These are phyloP conservation scores for Chamaecyparis obtusa DNA, from an alignment of 75 land plant species.

Conservation along the genomic window DNA sequence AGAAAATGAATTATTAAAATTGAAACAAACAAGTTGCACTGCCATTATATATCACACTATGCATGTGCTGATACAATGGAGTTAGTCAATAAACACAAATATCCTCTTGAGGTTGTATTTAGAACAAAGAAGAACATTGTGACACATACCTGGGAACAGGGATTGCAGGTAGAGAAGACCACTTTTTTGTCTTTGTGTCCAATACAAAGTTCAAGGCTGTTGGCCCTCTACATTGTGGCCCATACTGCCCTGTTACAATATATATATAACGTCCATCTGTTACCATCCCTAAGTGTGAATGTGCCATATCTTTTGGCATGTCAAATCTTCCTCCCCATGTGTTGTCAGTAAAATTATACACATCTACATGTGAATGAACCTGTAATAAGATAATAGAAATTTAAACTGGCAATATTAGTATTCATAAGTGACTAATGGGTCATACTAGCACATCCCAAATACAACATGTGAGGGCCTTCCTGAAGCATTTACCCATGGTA, in stretches of 20 bases:
- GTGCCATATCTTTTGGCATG: constrained; percentile 38
- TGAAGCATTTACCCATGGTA: background rate
- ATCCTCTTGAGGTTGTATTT: background rate
- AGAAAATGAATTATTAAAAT: background rate
- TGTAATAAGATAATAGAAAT: constrained; percentile 3
- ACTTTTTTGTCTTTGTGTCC: constrained; percentile 28
- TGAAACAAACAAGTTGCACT: background rate
- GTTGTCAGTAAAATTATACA: constrained; percentile 22
- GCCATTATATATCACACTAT: background rate
- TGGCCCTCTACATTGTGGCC: constrained; percentile 35
- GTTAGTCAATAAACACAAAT: background rate
- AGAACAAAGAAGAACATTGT: background rate
- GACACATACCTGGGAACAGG: constrained; percentile 30
- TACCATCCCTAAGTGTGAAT: constrained; percentile 39
- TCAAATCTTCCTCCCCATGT: constrained; percentile 26
- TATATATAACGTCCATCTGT: constrained; percentile 40
- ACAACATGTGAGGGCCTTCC: background rate
- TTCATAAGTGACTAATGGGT: background rate
- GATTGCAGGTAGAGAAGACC: constrained; percentile 28
- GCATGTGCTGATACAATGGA: background rate
- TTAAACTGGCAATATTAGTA: background rate
- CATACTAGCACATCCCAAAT: background rate
- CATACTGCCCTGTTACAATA: constrained; percentile 29
- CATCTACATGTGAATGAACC: constrained; percentile 39
- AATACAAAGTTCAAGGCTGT: constrained; percentile 31